Percentiles rank a stretch among this genome's conserved stretches.
Evolutionary conservation across 2,329 filamentous ascomycete genomes (phyloP).

Genomic region (Mycosphaerella sp.): DNA sequence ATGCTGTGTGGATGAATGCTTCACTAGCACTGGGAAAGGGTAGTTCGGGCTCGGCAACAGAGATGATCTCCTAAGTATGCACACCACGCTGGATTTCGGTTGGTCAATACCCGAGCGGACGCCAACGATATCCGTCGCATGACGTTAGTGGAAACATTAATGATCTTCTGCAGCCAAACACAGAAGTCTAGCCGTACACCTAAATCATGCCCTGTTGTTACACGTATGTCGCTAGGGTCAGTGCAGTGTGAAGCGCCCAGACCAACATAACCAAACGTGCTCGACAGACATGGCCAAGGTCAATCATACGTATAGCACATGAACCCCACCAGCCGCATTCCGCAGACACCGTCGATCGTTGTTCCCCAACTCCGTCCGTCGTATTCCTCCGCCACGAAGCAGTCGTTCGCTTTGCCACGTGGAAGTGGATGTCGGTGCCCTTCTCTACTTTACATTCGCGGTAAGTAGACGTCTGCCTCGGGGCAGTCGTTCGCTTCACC

Average conservation of each 20-base stretch:
- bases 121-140: no score
- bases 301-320: not conserved
- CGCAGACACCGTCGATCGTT: not conserved
- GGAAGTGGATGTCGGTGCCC: not conserved
- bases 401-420: not conserved
- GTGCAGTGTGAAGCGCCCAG: not conserved
- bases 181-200: no score
- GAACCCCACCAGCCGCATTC: not conserved
- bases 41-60: no score
- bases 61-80: no score
- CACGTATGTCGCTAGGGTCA: no score
- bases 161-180: no score
- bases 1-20: no score
- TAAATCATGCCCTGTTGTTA: no score
- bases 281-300: not conserved
- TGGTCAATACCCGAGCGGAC: no score
- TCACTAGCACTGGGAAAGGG: no score
- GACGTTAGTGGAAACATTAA: no score
- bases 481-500: not conserved
- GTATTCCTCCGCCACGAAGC: not conserved
- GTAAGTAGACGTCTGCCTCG: not conserved
- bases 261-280: not conserved
- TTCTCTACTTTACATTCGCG: not conserved
- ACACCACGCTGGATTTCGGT: no score
- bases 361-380: not conserved